Evolutionary conservation across 257 asterid genomes (phyloP), one percentile per base, ranked within the genome.

Genomic region (Forsythia viridissima): DNA sequence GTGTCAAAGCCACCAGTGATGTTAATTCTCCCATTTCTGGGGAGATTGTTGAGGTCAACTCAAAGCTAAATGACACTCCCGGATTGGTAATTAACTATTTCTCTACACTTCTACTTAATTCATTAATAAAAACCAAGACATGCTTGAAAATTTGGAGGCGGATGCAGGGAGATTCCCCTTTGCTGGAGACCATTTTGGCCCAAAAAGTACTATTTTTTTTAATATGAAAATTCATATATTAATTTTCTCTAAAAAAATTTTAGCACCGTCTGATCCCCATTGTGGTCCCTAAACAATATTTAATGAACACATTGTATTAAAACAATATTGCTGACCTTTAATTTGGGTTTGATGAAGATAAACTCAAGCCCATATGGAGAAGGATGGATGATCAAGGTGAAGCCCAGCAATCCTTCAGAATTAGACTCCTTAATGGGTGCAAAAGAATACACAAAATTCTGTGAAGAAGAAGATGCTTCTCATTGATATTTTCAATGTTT

Each of bases 361-460:
- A 92, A 94, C 63, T 48, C 91, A 44, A 89, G 96, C 80, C 97
- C 98, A 41, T 94, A 91, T 79, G 97, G 90, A 78, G 96, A 90
- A 5, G 97, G 98, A 37, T 94, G 98, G 98, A 92, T 94, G 96
- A 92, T 94, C 61, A 94, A 94, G 79, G 89, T 92, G 91, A 92
- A 92, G 86, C 97, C 98, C 3, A 85, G 82, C 77, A 85, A 57
- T 74, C 88, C 95, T 40, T 86, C 93, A 15, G 98, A 94, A n/a
- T 79, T 92, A 66, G 92, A 80, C 13, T 75, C 85, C 69, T 78
- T 94, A 76, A 46, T 92, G 98, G 94, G 86, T 52, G 68, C 88
- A 16, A 89, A 89, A 79, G 96, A 85, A 81, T 92, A 94, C 87
- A 89, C 92, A 3, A 91, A 88, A 77, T 90, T 91, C 87, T 94